Evolutionary conservation across 495 filamentous ascomycete species (phyloP), one percentile per base, ranked within the genome.

Genomic region (Chaetomium tenue): DNA sequence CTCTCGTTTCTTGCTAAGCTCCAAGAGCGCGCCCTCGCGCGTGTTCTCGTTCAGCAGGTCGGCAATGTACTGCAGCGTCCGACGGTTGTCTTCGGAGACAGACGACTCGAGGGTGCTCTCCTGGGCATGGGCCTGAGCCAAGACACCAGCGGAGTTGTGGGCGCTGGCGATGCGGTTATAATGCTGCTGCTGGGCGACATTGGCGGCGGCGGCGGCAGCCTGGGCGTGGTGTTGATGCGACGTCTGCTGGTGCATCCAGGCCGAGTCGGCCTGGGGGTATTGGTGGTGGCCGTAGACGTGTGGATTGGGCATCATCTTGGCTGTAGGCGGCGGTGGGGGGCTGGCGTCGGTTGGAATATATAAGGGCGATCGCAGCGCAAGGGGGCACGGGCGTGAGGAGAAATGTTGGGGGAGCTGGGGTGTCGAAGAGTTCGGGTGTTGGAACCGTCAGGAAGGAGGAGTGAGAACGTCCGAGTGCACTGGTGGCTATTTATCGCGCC

Each of bases 1-100:
- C 75, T 99, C 94, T 50, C 94, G 82, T 82, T 99, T 99, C 82
- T 99, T 99, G 81, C 93, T 97, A 50, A 99, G 82, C 76, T 99
- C 94, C 73, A 99, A 86, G 20, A 99, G 83, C 55, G 94, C 95
- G 0, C 89, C 87, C 78, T 99, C 94, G 58, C 94, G 83, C 20
- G 91, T 91, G 56, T 85, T 86, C 54, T 91, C 90, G 71, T 92
- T 93, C 69, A 98, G 83, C 51, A 98, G 81, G 72, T 99, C 93
- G 50, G 92, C 89, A 66, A 98, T 93, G 86, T 92, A 97, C 66
- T 88, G 88, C 70, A 98, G 84, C 18, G 96, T 92, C 58, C 93
- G 86, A 69, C 91, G 84, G 73, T 97, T 97, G 70, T 99, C 94
- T 71, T 98, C 95, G 50, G 88, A 90, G 60, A 93, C 78, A n/a